Evolutionary conservation across 331 rosid genomes (phyloP), one percentile per base, ranked within the genome.

Genomic region (Quercus lobata): DNA sequence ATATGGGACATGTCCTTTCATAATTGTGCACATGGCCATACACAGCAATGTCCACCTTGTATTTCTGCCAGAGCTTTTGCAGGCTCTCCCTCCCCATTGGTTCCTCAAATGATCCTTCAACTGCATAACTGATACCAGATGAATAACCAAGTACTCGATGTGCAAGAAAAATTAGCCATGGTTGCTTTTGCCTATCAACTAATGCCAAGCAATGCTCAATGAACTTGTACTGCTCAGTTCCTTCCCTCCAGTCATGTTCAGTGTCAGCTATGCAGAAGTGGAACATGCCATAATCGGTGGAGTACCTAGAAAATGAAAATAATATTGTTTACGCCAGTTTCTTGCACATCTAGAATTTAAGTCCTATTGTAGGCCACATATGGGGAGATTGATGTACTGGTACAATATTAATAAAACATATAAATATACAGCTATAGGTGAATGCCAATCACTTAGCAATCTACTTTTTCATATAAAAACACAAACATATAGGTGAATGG

Each of bases 71-170:
- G 21, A 92, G 91, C 73, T 81, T 88, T 82, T 92, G 98, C 77
- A 94, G 95, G 85, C 89, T 90, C 22, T 92, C 97, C 78, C 92
- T 87, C 4, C 97, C 97, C 97, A 94, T 94, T 75, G 98, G 98
- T 79, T 94, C 97, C 63, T 81, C 94, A 78, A 93, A 94, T 17
- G 98, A 91, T 55, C 97, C 98, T 72, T 94, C 95, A 56, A 84
- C 90, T 15, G 87, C 97, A 84, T 94, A 94, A 85, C 83, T 86
- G 77, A 79, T 85, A 46, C 86, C 87, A 73, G 98, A 89, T 70
- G 97, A 94, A 73, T 92, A 94, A 56, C 98, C 97, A 69, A 94
- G 86, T 29, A 94, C 97, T n/a, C 98, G 86, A 82, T 94, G 98
- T 3, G 98, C 92, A 70, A 94, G 88, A 83, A 91, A 94, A 70